A percentile compares a stretch with the other conserved stretches of the same genome.
Conservation (phyloP, 352 stramenopile genomes). For the Globisporangium sylvaticum region DNA sequence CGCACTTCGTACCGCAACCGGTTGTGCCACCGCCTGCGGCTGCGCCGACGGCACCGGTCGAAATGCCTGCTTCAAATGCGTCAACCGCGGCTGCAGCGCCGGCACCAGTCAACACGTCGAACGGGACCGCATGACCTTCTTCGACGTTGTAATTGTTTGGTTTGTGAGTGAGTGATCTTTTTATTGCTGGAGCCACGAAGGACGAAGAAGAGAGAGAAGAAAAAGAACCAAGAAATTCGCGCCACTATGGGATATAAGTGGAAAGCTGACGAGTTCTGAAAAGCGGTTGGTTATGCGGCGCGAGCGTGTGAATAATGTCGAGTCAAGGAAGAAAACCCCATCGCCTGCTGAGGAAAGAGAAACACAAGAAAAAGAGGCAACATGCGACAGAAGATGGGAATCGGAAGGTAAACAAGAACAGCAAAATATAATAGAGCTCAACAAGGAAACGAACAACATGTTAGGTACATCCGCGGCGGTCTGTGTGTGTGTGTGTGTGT, state of each 20-base stretch:
- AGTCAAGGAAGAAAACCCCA: not conserved
- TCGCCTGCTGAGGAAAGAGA: not conserved
- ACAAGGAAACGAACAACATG: conserved; percentile 5
- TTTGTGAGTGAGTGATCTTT: conserved; percentile 21
- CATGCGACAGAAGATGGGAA: not conserved
- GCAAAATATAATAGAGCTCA: conserved; percentile 17
- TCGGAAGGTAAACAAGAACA: conserved; percentile 9
- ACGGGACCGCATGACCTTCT: conserved; percentile 13
- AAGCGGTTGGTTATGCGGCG: conserved; percentile 4
- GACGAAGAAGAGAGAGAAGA: not conserved
- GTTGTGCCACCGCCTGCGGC: not conserved
- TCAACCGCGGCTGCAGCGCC: not conserved
- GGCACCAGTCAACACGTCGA: conserved; percentile 1
- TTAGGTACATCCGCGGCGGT: not conserved
- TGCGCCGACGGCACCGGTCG: not conserved
- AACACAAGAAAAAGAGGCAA: conserved; percentile 4
- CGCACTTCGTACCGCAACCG: not conserved
- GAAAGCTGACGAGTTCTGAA: not conserved
- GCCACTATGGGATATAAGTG: not conserved
- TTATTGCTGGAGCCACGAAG: conserved; percentile 18
- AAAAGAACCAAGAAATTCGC: not conserved
- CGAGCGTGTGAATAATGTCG: conserved; percentile 19
- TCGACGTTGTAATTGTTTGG: conserved; percentile 15
- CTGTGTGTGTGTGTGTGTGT: not conserved
- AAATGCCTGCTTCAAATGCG: not conserved